These are phyloP conservation scores for Filosporella fistucella DNA, from an alignment of 495 filamentous ascomycete genomes.

Conservation along the genomic window DNA sequence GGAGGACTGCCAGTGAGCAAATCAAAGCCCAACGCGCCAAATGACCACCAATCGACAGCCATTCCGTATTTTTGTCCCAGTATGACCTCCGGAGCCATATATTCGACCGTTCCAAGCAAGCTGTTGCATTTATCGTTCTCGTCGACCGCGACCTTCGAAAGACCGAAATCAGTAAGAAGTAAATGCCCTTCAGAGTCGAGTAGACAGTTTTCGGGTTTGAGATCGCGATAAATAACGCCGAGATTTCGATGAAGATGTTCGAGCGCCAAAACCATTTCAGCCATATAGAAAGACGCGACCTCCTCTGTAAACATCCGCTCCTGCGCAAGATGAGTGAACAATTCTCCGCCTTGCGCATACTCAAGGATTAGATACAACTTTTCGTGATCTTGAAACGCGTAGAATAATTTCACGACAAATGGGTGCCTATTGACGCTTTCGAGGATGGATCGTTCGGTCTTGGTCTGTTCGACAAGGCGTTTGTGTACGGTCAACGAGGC, in stretches of 20 bases:
- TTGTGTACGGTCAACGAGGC: constrained; percentile 90
- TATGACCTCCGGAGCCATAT: constrained; percentile 97
- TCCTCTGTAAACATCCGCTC: constrained; percentile 91
- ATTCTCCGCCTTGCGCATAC: constrained; percentile 94
- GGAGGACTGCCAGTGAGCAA: constrained; percentile 86
- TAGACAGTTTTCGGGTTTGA: constrained; percentile 98
- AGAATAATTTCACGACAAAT: constrained; percentile 95
- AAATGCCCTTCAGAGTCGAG: constrained; percentile 88
- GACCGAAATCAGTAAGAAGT: constrained; percentile 92
- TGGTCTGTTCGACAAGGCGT: constrained; percentile 90
- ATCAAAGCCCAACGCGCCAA: constrained; percentile 88
- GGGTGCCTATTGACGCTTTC: constrained; percentile 94
- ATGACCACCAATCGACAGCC: constrained; percentile 97
- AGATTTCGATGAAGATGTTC: constrained; percentile 87
- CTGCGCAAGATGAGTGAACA: constrained; percentile 84
- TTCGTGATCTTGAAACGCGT: constrained; percentile 97
- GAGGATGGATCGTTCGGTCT: constrained; percentile 89
- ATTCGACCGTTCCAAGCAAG: constrained; percentile 88
- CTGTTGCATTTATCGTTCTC: constrained; percentile 77
- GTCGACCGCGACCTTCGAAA: constrained; percentile 89
- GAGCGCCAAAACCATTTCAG: constrained; percentile 90
- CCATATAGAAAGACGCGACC: constrained; percentile 93
- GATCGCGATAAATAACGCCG: constrained; percentile 92
- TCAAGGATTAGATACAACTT: constrained; percentile 97
- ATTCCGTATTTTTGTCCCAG: constrained; percentile 81